phyloP scores from a whole-genome alignment of 2,329 filamentous ascomycete species.

The Diplodia scrobiculata region DNA sequence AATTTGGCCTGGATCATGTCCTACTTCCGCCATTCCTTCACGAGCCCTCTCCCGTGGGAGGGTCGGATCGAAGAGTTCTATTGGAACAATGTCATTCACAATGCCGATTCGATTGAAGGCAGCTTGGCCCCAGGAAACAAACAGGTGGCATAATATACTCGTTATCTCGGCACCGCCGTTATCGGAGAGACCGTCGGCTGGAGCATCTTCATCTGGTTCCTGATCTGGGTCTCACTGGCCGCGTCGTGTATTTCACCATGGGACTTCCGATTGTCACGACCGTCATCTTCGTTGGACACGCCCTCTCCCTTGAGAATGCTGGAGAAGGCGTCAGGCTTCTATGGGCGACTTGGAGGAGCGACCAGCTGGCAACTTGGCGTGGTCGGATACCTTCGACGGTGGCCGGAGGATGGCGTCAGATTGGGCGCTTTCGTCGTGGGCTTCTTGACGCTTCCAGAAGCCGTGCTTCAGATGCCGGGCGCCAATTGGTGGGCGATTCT shows the following conservation, averaged over 20 bases:
- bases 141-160: conserved; percentile 49
- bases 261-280: conserved; percentile 60
- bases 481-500: conserved; percentile 62
- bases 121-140: conserved; percentile 46
- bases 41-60: conserved; percentile 59
- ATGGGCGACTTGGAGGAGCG: conserved; percentile 55
- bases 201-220: conserved; percentile 62
- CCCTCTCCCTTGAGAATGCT: conserved; percentile 58
- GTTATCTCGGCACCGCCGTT: conserved; percentile 53
- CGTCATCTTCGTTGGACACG: conserved; percentile 59
- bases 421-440: conserved; percentile 61
- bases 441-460: conserved; percentile 61
- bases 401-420: too few relatives aligned
- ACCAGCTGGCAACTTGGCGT: conserved; percentile 55
- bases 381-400: too few relatives aligned
- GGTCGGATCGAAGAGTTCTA: conserved; percentile 57
- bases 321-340: conserved; percentile 54
- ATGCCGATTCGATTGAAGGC: conserved; percentile 43
- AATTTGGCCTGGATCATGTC: conserved; percentile 63
- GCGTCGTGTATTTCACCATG: conserved; percentile 66
- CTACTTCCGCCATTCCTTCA: conserved; percentile 61
- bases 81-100: conserved; percentile 51
- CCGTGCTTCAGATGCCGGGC: conserved; percentile 59
- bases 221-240: conserved; percentile 60
- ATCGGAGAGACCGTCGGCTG: conserved; percentile 62